Conservation (phyloP, 352 stramenopile species). For the Globisporangium barbulae region DNA sequence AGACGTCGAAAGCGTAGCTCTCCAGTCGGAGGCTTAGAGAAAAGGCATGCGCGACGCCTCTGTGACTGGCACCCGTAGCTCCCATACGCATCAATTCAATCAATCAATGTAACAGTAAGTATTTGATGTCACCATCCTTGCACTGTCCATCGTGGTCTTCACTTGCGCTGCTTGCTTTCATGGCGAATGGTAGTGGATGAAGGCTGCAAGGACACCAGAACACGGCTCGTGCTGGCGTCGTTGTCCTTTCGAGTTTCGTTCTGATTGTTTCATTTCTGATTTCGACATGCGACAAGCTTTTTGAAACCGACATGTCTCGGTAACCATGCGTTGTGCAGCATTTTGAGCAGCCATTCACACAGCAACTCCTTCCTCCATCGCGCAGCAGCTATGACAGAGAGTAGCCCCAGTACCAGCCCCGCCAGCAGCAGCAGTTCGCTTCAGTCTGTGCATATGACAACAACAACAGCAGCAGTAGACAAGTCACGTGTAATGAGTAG, state of each 20-base stretch:
- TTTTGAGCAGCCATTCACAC: neutral
- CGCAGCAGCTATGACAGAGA: slow-evolving; percentile 6
- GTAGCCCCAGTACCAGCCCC: neutral
- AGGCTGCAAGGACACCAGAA: neutral
- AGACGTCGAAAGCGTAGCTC: too few species aligned
- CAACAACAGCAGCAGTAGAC: slow-evolving; percentile 2
- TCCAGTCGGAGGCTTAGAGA: neutral
- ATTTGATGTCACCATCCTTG: neutral
- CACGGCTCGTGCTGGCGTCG: too few species aligned
- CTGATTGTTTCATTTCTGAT: neutral
- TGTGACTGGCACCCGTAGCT: neutral
- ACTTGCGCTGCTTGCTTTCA: too few species aligned
- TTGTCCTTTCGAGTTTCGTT: too few species aligned
- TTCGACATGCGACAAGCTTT: neutral
- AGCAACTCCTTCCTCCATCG: neutral
- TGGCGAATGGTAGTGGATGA: neutral
- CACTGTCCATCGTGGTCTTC: too few species aligned
- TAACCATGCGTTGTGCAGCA: neutral
- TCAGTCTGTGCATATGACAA: neutral
- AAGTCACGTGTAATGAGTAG: neutral
- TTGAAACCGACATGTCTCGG: neutral
- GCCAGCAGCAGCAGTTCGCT: neutral
- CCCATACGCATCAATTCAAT: neutral
- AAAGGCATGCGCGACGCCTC: neutral
- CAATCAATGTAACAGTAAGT: slow-evolving; percentile 11